Conservation (phyloP, 2,329 filamentous ascomycete species). For the Aureobasidium subglaciale region DNA sequence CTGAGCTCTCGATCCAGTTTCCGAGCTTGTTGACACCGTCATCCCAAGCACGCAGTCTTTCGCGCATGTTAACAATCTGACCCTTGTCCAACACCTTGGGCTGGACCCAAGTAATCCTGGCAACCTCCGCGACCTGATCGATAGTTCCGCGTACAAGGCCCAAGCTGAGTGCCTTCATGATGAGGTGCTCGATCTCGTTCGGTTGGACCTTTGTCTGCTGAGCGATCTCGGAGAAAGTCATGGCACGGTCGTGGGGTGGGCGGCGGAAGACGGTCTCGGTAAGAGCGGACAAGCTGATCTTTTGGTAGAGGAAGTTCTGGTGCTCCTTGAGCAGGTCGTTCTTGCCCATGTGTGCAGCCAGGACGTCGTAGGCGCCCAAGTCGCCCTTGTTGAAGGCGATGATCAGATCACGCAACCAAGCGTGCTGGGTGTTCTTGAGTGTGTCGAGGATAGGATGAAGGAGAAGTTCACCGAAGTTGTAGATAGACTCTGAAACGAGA, state of each 20-base stretch:
- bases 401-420: conserved; percentile 90
- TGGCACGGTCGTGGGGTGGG: conserved; percentile 87
- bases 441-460: conserved; percentile 92
- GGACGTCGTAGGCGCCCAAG: conserved; percentile 74
- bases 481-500: conserved; percentile 88
- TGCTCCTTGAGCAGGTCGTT: conserved; percentile 75
- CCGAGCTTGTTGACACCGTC: conserved; percentile 90
- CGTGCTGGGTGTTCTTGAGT: conserved; percentile 64
- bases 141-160: conserved; percentile 86
- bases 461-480: conserved; percentile 99
- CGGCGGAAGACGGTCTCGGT: conserved; percentile 95
- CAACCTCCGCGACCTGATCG: conserved; percentile 90
- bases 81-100: conserved; percentile 94
- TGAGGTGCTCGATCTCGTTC: conserved; percentile 91
- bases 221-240: conserved; percentile 83
- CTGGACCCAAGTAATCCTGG: conserved; percentile 97
- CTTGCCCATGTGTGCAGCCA: conserved; percentile 63
- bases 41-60: conserved; percentile 87
- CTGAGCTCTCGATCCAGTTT: conserved; percentile 91
- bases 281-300: conserved; percentile 93
- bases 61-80: conserved; percentile 89
- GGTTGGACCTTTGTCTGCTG: conserved; percentile 86
- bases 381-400: conserved; percentile 98
- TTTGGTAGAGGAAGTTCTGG: conserved; percentile 81
- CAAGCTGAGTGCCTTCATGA: conserved; percentile 98